Conservation (phyloP, 2,329 filamentous ascomycete genomes). For the Aspergillus sp. region DNA sequence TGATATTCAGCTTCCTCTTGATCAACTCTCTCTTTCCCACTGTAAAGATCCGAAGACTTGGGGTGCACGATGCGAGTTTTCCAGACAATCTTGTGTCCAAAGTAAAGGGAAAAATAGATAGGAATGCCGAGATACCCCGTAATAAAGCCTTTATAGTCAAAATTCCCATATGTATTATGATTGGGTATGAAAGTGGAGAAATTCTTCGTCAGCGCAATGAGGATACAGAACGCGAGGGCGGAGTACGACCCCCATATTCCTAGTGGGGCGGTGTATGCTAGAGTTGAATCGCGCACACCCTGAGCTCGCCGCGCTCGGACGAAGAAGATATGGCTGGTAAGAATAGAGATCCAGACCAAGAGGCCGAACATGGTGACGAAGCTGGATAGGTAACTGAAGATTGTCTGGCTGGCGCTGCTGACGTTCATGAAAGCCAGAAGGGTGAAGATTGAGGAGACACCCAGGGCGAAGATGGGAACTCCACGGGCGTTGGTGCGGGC, state of each 20-base stretch:
- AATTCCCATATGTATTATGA: slow-evolving; percentile 44
- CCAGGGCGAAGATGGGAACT: slow-evolving; percentile 63
- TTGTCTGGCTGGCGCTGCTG: slow-evolving; percentile 47
- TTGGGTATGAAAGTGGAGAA: slow-evolving; percentile 61
- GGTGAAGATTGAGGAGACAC: slow-evolving; percentile 54
- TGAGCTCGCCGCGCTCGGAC: slow-evolving; percentile 57
- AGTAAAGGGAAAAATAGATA: slow-evolving; percentile 65
- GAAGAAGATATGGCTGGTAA: slow-evolving; percentile 62
- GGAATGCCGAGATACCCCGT: slow-evolving; percentile 75
- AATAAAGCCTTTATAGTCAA: slow-evolving; percentile 72
- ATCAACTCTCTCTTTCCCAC: slow-evolving; percentile 69
- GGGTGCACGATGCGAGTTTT: slow-evolving; percentile 53
- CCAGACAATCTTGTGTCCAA: slow-evolving; percentile 60
- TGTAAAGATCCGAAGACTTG: slow-evolving; percentile 63
- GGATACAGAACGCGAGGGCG: slow-evolving; percentile 62
- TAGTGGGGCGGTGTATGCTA: slow-evolving; percentile 64
- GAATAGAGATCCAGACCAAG: slow-evolving; percentile 62
- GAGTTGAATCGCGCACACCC: slow-evolving; percentile 46
- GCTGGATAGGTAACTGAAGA: slow-evolving; percentile 62
- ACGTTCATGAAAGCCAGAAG: slow-evolving; percentile 65
- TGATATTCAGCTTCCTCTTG: slow-evolving; percentile 67
- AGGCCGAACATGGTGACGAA: slow-evolving; percentile 60
- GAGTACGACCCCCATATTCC: slow-evolving; percentile 62
- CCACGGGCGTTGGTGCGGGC: slow-evolving; percentile 63
- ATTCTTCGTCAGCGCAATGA: slow-evolving; percentile 77